phyloP scores from a whole-genome alignment of 768 basidiomycete species.

The Kwoniella sp. region DNA sequence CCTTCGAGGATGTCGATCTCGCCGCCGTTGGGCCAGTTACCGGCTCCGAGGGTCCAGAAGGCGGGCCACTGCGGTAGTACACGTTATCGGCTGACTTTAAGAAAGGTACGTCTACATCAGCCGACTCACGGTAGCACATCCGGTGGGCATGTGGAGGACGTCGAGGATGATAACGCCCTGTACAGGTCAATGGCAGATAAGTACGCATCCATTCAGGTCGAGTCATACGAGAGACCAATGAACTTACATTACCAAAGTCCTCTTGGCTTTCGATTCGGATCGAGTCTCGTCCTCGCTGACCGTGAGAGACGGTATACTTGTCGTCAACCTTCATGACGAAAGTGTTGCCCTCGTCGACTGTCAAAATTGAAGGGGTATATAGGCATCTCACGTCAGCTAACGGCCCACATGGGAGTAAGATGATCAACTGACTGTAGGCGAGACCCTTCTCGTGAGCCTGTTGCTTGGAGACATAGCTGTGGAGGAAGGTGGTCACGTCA shows the following conservation, averaged over 20 bases:
- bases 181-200: neutral
- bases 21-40: constrained; percentile 41
- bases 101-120: neutral
- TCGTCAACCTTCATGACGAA: constrained; percentile 21
- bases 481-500: neutral
- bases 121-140: constrained; percentile 13
- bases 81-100: neutral
- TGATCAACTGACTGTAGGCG: constrained; percentile 5
- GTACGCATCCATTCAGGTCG: neutral
- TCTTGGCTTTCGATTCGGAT: constrained; percentile 22
- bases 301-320: neutral
- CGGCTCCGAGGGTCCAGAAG: constrained; percentile 19
- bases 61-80: neutral
- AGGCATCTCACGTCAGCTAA: neutral
- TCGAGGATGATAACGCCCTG: constrained; percentile 25
- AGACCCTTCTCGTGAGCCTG: constrained; percentile 12
- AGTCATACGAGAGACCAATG: neutral
- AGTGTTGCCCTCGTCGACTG: constrained; percentile 9
- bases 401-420: neutral
- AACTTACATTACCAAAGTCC: constrained; percentile 18
- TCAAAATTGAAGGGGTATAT: neutral
- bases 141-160: constrained; percentile 17
- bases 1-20: constrained; percentile 59
- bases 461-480: constrained; percentile 11
- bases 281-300: constrained; percentile 19